phyloP scores from a whole-genome alignment of 2,329 filamentous ascomycete genomes.

The Spiromastix sp. region DNA sequence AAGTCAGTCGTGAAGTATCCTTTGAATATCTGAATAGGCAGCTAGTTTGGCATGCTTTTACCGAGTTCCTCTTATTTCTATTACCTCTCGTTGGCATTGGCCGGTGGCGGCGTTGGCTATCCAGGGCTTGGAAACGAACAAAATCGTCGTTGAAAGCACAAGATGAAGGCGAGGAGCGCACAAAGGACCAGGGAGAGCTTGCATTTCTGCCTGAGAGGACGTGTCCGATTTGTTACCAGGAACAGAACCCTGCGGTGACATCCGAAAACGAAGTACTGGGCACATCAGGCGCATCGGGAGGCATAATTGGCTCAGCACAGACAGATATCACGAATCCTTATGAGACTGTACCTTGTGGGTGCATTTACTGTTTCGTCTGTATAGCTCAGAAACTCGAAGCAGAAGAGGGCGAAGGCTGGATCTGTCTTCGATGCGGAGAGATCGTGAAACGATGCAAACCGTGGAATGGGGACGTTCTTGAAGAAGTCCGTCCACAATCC shows the following conservation, averaged over 20 bases:
- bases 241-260: conserved; percentile 64
- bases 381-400: conserved; percentile 80
- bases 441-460: conserved; percentile 75
- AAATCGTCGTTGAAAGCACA: conserved; percentile 49
- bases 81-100: conserved; percentile 93
- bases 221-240: conserved; percentile 93
- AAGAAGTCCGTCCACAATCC: conserved; percentile 23
- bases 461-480: conserved; percentile 81
- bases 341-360: conserved; percentile 77
- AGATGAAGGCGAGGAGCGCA: conserved; percentile 40
- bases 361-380: conserved; percentile 93
- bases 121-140: conserved; percentile 72
- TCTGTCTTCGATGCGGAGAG: conserved; percentile 79
- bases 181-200: conserved; percentile 58
- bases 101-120: conserved; percentile 85
- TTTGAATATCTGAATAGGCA: conserved; percentile 98
- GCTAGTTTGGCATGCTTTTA: conserved; percentile 99
- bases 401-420: conserved; percentile 91
- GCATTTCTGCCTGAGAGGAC: conserved; percentile 84
- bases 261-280: conserved; percentile 69
- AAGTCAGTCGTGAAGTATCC: conserved; percentile 82
- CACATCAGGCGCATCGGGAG: conserved; percentile 54
- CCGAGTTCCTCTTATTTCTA: conserved; percentile 93
- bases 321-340: conserved; percentile 97
- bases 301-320: conserved; percentile 75